phyloP scores from a whole-genome alignment of 1,284 basidiomycete genomes.

The Kwoniella shivajii region DNA sequence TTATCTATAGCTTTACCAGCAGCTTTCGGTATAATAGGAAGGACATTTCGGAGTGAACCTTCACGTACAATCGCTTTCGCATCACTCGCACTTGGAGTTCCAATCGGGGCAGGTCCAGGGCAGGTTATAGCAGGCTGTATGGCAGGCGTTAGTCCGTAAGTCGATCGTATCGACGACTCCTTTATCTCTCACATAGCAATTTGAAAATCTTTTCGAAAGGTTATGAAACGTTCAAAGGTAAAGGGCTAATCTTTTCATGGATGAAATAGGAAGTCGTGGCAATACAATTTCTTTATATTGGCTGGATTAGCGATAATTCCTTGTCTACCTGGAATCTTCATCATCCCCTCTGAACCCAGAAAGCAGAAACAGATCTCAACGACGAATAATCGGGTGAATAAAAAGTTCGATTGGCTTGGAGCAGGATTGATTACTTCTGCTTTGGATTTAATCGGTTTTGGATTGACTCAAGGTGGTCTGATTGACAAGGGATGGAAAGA shows the following conservation, averaged over 20 bases:
- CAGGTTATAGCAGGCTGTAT: constrained; percentile 32
- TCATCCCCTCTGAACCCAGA: constrained; percentile 32
- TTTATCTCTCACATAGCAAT: background rate
- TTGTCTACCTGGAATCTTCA: constrained; percentile 27
- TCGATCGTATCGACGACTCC: background rate
- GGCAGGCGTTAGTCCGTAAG: constrained; percentile 18
- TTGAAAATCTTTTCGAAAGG: no score
- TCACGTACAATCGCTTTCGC: constrained; percentile 38
- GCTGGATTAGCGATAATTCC: constrained; percentile 34
- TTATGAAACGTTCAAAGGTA: no score
- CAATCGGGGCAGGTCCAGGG: constrained; percentile 25
- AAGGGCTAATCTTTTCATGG: background rate
- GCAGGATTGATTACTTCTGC: constrained; percentile 31
- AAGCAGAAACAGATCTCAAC: background rate
- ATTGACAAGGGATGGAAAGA: constrained; percentile 28
- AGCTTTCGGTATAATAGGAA: constrained; percentile 40
- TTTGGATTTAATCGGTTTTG: constrained; percentile 33
- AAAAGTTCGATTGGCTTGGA: constrained; percentile 38
- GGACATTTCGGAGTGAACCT: constrained; percentile 33
- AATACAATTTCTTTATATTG: constrained; percentile 41
- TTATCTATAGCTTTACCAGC: constrained; percentile 28
- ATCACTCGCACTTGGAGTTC: constrained; percentile 29
- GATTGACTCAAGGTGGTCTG: constrained; percentile 30
- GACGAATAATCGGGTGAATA: constrained; percentile 16
- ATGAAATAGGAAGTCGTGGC: constrained; percentile 26